Percentiles rank a stretch among this genome's conserved stretches.
phyloP scores from a whole-genome alignment of 768 basidiomycete species.

The Astraeus odoratus region DNA sequence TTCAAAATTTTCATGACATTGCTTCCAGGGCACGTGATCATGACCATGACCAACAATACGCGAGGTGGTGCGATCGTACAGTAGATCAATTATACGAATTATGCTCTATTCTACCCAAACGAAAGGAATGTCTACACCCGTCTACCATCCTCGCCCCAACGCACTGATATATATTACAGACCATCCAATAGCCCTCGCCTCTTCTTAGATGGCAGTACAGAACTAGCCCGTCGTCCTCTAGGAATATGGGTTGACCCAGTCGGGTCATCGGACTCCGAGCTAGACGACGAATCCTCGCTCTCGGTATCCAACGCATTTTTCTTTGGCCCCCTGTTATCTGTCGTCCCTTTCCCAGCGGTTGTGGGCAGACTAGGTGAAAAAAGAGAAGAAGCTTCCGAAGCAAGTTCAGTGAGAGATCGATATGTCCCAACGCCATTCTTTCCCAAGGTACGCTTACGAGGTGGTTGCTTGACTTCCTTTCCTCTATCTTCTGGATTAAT shows the following conservation, averaged over 20 bases:
- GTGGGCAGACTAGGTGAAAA: constrained; percentile 32
- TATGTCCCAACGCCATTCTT: constrained; percentile 19
- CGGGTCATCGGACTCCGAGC: constrained; percentile 31
- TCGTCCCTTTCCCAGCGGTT: constrained; percentile 27
- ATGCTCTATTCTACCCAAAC: too few species aligned
- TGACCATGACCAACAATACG: background rate
- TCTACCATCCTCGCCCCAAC: too few species aligned
- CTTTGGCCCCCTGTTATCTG: constrained; percentile 21
- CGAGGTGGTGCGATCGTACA: too few species aligned
- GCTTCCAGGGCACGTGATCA: too few species aligned
- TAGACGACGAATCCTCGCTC: constrained; percentile 33
- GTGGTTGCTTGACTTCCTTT: constrained; percentile 22
- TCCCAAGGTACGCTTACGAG: constrained; percentile 9
- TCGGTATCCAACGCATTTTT: constrained; percentile 16
- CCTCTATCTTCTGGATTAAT: constrained; percentile 33
- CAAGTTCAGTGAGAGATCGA: constrained; percentile 50
- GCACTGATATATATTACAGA: background rate
- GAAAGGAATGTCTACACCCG: too few species aligned
- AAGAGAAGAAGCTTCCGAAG: constrained; percentile 22
- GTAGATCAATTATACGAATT: too few species aligned
- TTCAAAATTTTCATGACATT: too few species aligned
- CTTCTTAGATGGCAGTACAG: constrained; percentile 20
- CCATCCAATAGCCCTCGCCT: constrained; percentile 11
- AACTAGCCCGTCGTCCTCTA: constrained; percentile 46
- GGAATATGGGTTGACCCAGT: constrained; percentile 52